Evolutionary conservation across 768 basidiomycete genomes (phyloP), one percentile per base, ranked within the genome.

Genomic region (Tylopilus vinaceipallidus): DNA sequence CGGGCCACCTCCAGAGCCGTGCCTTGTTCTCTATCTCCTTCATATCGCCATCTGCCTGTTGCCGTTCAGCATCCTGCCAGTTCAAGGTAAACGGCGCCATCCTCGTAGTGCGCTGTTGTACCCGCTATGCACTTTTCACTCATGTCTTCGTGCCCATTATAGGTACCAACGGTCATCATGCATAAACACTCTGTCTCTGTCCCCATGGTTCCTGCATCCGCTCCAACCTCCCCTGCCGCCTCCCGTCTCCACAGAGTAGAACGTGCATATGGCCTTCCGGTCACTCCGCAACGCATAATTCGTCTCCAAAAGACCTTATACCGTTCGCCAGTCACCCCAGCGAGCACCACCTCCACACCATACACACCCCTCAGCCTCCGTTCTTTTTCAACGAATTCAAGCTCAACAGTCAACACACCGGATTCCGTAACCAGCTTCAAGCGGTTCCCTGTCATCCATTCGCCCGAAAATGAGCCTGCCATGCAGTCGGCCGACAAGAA

Each of bases 281-380:
- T 81, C 42, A 88, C 85, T 29, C 85, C 85, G 37, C 85, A 86
- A 66, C 80, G 85, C 57, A 70, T 75, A 62, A 65, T 76, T 46
- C 76, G 77, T 45, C 58, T 71, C 50, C 66, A 66, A 58, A 75
- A 76, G 44, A 61, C 69, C 58, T 70, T 76, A 7, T 66, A 67
- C 69, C 77, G 73, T 66, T 84, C 84, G 54, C 84, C 85, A 17
- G 65, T 76, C 44, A 84, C 84, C 13, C 83, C 85, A 20, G 74
- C 76, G 45, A 83, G 73, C 45, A 68, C 67, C 16, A 44, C 61
- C 36, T 76, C 75, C 19, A 72, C 84, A 17, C 83, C 85, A 8
- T 86, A 84, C 66, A 86, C 84, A 4, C 84, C 86, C 26, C 74
- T 84, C 60, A 86, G 84, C 60, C 74, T 85, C 36, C 80, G 81